Percentiles rank a stretch among this genome's conserved stretches.
Evolutionary conservation across 352 stramenopile species (phyloP).

Genomic region (Nothophytophthora sp.): DNA sequence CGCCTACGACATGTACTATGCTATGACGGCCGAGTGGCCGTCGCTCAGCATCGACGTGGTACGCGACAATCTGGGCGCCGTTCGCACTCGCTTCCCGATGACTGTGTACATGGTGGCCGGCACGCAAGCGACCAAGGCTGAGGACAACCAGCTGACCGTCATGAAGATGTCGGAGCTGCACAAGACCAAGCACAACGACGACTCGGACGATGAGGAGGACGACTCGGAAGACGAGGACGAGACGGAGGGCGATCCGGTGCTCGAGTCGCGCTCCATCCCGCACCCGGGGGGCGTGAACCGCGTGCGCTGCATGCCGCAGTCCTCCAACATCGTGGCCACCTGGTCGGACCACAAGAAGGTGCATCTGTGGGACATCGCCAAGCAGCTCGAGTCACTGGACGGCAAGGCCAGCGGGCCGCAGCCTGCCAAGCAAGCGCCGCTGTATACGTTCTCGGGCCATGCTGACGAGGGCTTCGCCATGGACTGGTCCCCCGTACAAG

Average conservation of each 20-base stretch:
- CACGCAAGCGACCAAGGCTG: constrained; percentile 92
- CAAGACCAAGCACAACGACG: constrained; percentile 89
- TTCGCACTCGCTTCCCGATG: constrained; percentile 95
- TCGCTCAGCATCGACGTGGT: constrained; percentile 98
- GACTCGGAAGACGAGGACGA: constrained; percentile 92
- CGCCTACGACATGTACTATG: constrained; percentile 99
- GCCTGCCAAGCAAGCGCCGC: constrained; percentile 53
- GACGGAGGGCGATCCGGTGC: constrained; percentile 94
- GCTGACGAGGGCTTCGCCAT: constrained; percentile 97
- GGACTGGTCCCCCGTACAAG: constrained; percentile 95
- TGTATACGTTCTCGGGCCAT: constrained; percentile 97
- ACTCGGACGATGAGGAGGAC: constrained; percentile 73
- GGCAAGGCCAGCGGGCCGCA: constrained; percentile 62
- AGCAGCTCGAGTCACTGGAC: constrained; percentile 89
- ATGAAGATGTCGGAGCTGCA: constrained; percentile 98
- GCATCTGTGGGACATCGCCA: constrained; percentile 96
- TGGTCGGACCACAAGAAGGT: constrained; percentile 97
- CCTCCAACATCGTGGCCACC: constrained; percentile 96
- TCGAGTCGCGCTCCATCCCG: constrained; percentile 95
- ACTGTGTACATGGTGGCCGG: constrained; percentile 96
- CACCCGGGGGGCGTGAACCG: constrained; percentile 97
- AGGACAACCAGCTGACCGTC: constrained; percentile 98
- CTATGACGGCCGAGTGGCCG: constrained; percentile 97
- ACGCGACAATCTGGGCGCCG: constrained; percentile 93
- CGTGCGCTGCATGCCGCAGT: constrained; percentile 95